Percentiles rank a stretch among this genome's conserved stretches.
Conservation (phyloP, 805 yeast genomes). For the Pichia gijzeniarum region DNA sequence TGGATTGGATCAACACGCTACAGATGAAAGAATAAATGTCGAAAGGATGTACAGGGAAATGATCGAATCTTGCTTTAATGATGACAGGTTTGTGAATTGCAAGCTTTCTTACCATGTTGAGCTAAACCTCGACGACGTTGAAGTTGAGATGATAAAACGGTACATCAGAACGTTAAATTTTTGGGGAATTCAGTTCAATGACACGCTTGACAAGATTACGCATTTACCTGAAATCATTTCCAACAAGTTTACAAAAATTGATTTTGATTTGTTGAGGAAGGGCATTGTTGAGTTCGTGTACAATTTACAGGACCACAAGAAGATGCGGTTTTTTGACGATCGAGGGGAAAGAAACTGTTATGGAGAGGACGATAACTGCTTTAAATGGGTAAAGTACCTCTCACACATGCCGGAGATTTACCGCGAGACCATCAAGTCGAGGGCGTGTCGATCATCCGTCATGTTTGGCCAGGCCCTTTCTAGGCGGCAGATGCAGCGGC, state of each 20-base stretch:
- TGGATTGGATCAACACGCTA: slow-evolving; percentile 77
- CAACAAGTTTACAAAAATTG: slow-evolving; percentile 20
- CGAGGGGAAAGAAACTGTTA: background rate
- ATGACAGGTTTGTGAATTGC: background rate
- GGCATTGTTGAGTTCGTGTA: slow-evolving; percentile 37
- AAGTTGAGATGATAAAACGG: slow-evolving; percentile 28
- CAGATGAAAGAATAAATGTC: slow-evolving; percentile 65
- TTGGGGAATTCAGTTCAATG: slow-evolving; percentile 39
- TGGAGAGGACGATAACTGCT: background rate
- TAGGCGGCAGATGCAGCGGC: slow-evolving; percentile 34
- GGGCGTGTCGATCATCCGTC: slow-evolving; percentile 63
- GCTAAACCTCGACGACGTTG: slow-evolving; percentile 26
- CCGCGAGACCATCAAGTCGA: slow-evolving; percentile 45
- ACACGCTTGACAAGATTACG: slow-evolving; percentile 22
- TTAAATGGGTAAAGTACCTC: slow-evolving; percentile 8
- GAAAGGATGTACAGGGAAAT: slow-evolving; percentile 43
- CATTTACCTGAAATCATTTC: slow-evolving; percentile 40
- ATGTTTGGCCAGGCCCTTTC: slow-evolving; percentile 61
- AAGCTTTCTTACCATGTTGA: slow-evolving; percentile 11
- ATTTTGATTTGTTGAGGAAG: slow-evolving; percentile 27
- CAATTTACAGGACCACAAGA: slow-evolving; percentile 4
- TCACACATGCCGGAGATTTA: slow-evolving; percentile 46
- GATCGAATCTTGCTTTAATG: slow-evolving; percentile 16
- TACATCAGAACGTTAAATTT: slow-evolving; percentile 25
- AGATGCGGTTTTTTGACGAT: background rate